Conservation (phyloP, 1,139 yeast species). For the Hemisphaericaspora lyxosophila region DNA sequence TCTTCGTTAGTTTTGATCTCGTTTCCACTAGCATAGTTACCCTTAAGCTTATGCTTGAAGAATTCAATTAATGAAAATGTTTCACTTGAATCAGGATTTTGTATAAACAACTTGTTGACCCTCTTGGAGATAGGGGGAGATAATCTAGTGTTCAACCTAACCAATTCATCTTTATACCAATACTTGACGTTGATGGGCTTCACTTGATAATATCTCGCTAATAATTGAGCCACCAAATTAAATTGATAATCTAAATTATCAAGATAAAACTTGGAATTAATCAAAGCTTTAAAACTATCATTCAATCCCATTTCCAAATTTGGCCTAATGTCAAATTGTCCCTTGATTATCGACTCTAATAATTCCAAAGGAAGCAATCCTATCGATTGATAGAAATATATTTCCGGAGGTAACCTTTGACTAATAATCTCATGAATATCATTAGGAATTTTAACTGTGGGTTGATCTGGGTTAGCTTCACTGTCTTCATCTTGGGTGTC, state of each 20-base stretch:
- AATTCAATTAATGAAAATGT: constrained; percentile 37
- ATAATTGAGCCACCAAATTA: constrained; percentile 66
- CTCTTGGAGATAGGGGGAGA: constrained; percentile 38
- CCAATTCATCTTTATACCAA: constrained; percentile 56
- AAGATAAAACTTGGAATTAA: constrained; percentile 45
- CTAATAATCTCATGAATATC: constrained; percentile 84
- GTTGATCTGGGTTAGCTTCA: constrained; percentile 7
- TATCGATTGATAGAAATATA: constrained; percentile 74
- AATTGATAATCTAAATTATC: constrained; percentile 59
- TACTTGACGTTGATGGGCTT: constrained; percentile 59
- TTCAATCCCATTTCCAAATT: constrained; percentile 63
- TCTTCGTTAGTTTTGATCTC: constrained; percentile 47
- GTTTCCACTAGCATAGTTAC: constrained; percentile 16
- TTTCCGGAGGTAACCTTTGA: constrained; percentile 83
- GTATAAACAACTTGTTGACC: constrained; percentile 36
- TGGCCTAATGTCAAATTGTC: constrained; percentile 61
- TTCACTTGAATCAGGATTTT: constrained; percentile 21
- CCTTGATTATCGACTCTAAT: constrained; percentile 67
- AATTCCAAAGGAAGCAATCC: constrained; percentile 71
- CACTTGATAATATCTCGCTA: constrained; percentile 84
- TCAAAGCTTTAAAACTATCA: constrained; percentile 56
- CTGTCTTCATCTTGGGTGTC: constrained; percentile 12
- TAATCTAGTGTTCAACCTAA: constrained; percentile 53
- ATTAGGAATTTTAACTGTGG: constrained; percentile 54
- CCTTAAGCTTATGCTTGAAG: constrained; percentile 25